Percentiles rank a stretch among this genome's conserved stretches.
Evolutionary conservation across 2,329 filamentous ascomycete genomes (phyloP).

Genomic region (Nemania bipapillata): DNA sequence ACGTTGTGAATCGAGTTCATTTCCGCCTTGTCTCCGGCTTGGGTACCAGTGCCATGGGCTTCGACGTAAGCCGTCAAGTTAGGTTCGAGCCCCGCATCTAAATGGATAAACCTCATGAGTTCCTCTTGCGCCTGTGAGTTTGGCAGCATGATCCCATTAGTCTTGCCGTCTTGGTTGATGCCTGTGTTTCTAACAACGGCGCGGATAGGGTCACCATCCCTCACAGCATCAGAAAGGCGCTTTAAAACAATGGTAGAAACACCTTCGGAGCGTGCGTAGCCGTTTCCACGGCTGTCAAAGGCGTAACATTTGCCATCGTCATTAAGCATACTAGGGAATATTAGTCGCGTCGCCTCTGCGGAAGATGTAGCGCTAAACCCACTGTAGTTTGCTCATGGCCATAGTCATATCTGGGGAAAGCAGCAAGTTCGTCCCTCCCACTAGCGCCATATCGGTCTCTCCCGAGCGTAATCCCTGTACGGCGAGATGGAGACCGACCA

Average conservation of each 20-base stretch:
- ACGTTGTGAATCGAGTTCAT: conserved; percentile 29
- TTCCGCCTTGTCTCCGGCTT: conserved; percentile 46
- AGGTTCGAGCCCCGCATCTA: conserved; percentile 45
- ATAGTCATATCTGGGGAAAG: too few relatives aligned
- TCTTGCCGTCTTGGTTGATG: conserved; percentile 57
- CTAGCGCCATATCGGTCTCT: too few relatives aligned
- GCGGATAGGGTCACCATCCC: conserved; percentile 50
- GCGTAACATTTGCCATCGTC: too few relatives aligned
- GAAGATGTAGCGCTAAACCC: too few relatives aligned
- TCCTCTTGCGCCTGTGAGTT: conserved; percentile 52
- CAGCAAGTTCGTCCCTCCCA: too few relatives aligned
- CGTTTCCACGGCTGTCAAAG: conserved; percentile 31
- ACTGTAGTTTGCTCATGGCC: too few relatives aligned
- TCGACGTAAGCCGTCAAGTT: conserved; percentile 41
- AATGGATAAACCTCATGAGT: conserved; percentile 51
- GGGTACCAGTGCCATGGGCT: conserved; percentile 47
- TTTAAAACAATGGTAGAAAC: conserved; percentile 26
- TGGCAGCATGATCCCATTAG: conserved; percentile 60
- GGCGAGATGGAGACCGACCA: too few relatives aligned
- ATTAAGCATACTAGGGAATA: too few relatives aligned
- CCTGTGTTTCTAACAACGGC: conserved; percentile 54
- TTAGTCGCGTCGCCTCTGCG: too few relatives aligned
- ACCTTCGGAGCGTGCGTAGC: conserved; percentile 37
- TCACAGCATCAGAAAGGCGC: conserved; percentile 19
- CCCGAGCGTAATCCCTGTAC: too few relatives aligned